Evolutionary conservation across 2,329 filamentous ascomycete genomes (phyloP).

Genomic region (Dactylella cylindrospora): DNA sequence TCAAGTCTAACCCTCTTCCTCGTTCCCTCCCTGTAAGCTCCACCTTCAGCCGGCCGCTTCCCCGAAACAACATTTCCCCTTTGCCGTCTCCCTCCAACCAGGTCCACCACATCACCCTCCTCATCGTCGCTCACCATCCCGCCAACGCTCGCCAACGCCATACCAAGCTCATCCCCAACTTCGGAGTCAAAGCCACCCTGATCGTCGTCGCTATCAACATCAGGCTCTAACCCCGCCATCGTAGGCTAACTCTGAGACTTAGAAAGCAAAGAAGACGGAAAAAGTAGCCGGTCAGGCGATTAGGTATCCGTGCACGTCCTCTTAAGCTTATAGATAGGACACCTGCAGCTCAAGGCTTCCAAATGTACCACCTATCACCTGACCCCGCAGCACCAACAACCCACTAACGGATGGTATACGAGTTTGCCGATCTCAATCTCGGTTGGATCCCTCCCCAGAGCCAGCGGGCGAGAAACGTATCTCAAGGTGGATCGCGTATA

Average conservation of each 20-base stretch:
- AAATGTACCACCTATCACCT: no score
- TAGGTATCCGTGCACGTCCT: background rate
- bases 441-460: no score
- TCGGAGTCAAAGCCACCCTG: background rate
- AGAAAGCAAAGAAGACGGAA: background rate
- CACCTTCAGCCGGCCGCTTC: constrained; percentile 28
- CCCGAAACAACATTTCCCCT: constrained; percentile 17
- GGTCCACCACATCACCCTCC: background rate
- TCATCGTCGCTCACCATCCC: constrained; percentile 3
- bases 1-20: constrained; percentile 7
- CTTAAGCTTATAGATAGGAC: no score
- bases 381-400: no score
- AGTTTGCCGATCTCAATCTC: no score
- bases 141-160: background rate
- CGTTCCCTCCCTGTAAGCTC: background rate
- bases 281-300: background rate
- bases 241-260: background rate
- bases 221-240: constrained; percentile 5
- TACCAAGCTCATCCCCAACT: background rate
- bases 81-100: background rate
- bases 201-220: constrained; percentile 8
- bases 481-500: constrained; percentile 38
- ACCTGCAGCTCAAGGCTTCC: no score
- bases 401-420: no score
- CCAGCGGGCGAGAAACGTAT: background rate